Evolutionary conservation across 495 filamentous ascomycete species (phyloP).

Genomic region (Daldinia childiae): DNA sequence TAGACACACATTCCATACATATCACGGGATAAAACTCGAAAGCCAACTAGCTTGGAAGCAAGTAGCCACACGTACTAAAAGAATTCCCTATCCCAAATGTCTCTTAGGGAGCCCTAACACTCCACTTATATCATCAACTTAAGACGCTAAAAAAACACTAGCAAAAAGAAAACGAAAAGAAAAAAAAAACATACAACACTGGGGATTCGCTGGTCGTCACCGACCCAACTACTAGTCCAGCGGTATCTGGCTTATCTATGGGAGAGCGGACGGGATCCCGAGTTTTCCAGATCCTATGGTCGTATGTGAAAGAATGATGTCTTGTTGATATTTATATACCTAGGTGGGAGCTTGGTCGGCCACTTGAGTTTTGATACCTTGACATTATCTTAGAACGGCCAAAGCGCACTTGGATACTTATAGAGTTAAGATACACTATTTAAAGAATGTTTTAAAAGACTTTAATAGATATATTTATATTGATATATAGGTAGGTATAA

Average conservation of each 20-base stretch:
- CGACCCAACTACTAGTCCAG: slow-evolving; percentile 60
- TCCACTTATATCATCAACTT: neutral
- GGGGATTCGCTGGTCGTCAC: slow-evolving; percentile 61
- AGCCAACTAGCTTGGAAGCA: too few relatives aligned
- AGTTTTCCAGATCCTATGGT: slow-evolving; percentile 57
- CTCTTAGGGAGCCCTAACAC: neutral
- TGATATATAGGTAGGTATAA: too few relatives aligned
- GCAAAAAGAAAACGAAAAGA: neutral
- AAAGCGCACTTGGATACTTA: neutral
- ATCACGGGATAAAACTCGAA: too few relatives aligned
- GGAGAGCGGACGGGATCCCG: slow-evolving; percentile 64
- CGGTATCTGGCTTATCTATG: slow-evolving; percentile 54
- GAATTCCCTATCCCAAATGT: too few relatives aligned
- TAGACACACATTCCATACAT: too few relatives aligned
- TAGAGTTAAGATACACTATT: neutral
- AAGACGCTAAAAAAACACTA: neutral
- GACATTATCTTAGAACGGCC: neutral
- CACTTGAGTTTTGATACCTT: neutral
- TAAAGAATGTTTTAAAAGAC: neutral
- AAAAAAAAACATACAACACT: slow-evolving; percentile 56
- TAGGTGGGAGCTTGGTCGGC: neutral
- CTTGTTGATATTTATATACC: neutral
- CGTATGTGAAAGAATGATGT: slow-evolving; percentile 45
- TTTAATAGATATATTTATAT: neutral
- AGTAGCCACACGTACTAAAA: too few relatives aligned